These are phyloP conservation scores for Auriculariales sp. DNA, from an alignment of 768 basidiomycete genomes.

Conservation along the genomic window DNA sequence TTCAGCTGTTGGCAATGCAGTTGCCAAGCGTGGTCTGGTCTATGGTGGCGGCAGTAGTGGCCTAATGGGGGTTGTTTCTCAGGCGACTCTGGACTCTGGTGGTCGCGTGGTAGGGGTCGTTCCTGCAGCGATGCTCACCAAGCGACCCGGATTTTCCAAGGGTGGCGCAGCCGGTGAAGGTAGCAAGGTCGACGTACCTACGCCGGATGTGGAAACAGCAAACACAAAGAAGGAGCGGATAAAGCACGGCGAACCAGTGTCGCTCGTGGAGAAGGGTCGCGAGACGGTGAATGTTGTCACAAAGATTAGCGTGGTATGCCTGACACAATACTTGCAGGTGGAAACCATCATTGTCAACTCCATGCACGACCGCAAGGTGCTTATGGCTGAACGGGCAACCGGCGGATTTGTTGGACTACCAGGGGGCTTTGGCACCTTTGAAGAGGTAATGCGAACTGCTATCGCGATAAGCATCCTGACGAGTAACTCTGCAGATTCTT, in stretches of 20 bases:
- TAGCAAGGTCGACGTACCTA: conserved; percentile 20
- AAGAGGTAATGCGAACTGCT: conserved; percentile 45
- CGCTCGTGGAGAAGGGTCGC: conserved; percentile 10
- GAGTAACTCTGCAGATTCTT: conserved; percentile 35
- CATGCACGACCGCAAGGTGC: conserved; percentile 82
- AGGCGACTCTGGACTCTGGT: conserved; percentile 44
- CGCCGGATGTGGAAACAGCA: conserved; percentile 21
- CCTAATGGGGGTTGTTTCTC: conserved; percentile 75
- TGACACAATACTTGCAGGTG: conserved; percentile 10
- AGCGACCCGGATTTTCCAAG: no score
- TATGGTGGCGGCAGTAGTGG: conserved; percentile 81
- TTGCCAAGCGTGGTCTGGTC: conserved; percentile 44
- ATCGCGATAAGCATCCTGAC: conserved; percentile 2
- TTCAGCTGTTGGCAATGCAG: background rate
- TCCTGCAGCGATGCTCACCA: conserved; percentile 56
- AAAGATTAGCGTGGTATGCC: conserved; percentile 2
- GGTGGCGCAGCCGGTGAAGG: conserved; percentile 9
- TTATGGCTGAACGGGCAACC: conserved; percentile 67
- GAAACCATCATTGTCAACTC: conserved; percentile 45
- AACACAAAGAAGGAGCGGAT: conserved; percentile 10
- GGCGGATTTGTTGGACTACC: conserved; percentile 80
- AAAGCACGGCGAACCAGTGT: background rate
- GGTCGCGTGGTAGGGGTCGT: conserved; percentile 67
- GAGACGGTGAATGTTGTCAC: conserved; percentile 9
- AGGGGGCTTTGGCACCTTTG: conserved; percentile 90